A percentile compares a stretch with the other conserved stretches of the same genome.
These are phyloP conservation scores for Teratosphaeria epicoccoides DNA, from an alignment of 2,329 filamentous ascomycete genomes.

Conservation along the genomic window DNA sequence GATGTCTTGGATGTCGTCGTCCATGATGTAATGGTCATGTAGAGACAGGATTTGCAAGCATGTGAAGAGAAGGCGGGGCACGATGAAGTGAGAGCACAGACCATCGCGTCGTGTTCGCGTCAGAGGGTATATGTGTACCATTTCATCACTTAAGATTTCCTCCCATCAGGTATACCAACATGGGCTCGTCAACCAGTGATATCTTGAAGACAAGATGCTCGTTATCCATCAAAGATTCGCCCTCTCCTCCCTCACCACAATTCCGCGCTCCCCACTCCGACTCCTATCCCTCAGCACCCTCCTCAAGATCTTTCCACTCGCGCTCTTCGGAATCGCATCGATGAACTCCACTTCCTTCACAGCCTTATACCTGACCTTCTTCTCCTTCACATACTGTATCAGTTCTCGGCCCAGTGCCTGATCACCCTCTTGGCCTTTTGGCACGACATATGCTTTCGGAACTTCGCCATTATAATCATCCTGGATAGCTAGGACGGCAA, in stretches of 20 bases:
- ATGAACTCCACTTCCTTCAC: conserved; percentile 56
- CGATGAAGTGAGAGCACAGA: neutral
- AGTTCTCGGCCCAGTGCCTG: conserved; percentile 38
- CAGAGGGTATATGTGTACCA: too few species aligned
- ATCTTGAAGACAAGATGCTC: too few species aligned
- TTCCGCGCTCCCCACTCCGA: conserved; percentile 21
- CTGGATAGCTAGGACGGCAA: conserved; percentile 43
- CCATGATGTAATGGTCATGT: conserved; percentile 10
- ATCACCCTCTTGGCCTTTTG: conserved; percentile 25
- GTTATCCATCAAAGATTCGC: conserved; percentile 17
- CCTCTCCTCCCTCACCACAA: conserved; percentile 26
- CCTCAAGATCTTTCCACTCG: conserved; percentile 63
- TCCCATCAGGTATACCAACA: too few species aligned
- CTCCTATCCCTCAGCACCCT: conserved; percentile 45
- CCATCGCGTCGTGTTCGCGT: neutral
- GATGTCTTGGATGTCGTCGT: conserved; percentile 40
- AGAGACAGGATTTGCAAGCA: neutral
- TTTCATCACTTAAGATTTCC: too few species aligned
- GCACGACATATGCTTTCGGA: conserved; percentile 48
- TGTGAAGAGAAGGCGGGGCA: neutral
- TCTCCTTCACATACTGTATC: conserved; percentile 50
- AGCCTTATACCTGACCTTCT: conserved; percentile 60
- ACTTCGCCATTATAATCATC: conserved; percentile 48
- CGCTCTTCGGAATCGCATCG: conserved; percentile 60
- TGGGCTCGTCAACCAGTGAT: too few species aligned